These are phyloP conservation scores for Globisporangium emineosum DNA, from an alignment of 352 stramenopile genomes.

Conservation along the genomic window DNA sequence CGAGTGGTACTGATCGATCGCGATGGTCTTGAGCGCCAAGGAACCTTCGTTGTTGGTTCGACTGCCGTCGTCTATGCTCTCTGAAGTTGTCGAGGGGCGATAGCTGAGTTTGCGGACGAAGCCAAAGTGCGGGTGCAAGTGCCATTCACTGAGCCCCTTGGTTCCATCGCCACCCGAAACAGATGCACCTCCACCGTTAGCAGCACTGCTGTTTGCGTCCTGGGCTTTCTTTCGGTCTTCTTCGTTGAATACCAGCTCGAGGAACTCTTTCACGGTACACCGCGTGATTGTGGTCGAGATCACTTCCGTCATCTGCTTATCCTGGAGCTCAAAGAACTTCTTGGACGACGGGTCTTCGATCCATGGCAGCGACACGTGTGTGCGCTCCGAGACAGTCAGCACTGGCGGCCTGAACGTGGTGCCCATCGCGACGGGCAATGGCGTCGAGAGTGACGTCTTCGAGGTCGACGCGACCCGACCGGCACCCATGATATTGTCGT, in stretches of 20 bases:
- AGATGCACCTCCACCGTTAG: neutral
- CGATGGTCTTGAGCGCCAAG: conserved; percentile 32
- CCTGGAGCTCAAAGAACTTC: conserved; percentile 45
- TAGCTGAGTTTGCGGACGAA: conserved; percentile 53
- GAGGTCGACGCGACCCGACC: neutral
- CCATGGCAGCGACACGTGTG: conserved; percentile 45
- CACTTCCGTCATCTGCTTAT: conserved; percentile 52
- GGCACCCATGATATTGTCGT: neutral
- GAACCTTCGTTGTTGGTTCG: neutral
- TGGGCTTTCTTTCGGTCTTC: conserved; percentile 28
- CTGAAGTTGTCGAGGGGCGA: conserved; percentile 22
- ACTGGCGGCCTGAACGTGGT: conserved; percentile 44
- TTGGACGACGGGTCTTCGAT: conserved; percentile 31
- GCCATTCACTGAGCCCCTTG: conserved; percentile 42
- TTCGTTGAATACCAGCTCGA: conserved; percentile 44
- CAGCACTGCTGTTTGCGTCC: neutral
- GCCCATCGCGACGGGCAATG: conserved; percentile 17
- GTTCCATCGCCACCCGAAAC: neutral
- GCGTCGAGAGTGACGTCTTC: neutral
- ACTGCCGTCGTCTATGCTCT: neutral
- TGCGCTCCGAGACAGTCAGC: conserved; percentile 27
- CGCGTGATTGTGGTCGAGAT: conserved; percentile 39
- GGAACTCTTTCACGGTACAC: conserved; percentile 34
- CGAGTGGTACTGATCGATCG: conserved; percentile 62
- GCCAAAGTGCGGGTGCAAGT: conserved; percentile 47